Conservation (phyloP, 345 rosid species). For the Salix purpurea region DNA sequence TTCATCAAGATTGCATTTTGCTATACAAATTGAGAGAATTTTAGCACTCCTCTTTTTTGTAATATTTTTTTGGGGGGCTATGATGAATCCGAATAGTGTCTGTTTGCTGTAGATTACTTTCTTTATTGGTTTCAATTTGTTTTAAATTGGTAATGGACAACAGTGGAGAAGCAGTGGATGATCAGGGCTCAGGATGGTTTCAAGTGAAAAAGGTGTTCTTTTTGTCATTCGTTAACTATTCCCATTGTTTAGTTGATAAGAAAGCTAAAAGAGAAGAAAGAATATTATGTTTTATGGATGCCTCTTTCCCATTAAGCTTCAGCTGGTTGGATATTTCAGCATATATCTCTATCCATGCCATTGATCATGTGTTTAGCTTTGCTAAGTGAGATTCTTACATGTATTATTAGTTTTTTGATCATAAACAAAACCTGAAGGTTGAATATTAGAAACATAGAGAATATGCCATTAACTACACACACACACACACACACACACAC, state of each 20-base stretch:
- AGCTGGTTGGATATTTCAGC: background rate
- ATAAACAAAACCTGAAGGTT: too few species aligned
- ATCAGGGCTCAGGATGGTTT: constrained; percentile 69
- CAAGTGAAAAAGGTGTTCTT: constrained; percentile 59
- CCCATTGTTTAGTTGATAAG: background rate
- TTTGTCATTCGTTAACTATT: background rate
- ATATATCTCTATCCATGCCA: background rate
- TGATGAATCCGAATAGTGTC: background rate
- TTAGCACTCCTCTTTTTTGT: background rate
- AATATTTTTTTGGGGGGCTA: constrained; percentile 11
- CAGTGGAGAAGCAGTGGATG: constrained; percentile 43
- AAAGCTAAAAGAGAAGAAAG: too few species aligned
- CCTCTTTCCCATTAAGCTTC: background rate
- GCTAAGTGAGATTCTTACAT: background rate
- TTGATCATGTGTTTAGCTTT: background rate
- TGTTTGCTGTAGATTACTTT: background rate
- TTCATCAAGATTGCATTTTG: constrained; percentile 15
- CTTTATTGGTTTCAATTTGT: constrained; percentile 2
- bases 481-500: too few species aligned
- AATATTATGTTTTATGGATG: background rate
- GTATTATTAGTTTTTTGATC: background rate
- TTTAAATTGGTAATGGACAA: constrained; percentile 39
- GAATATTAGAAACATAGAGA: too few species aligned
- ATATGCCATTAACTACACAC: too few species aligned
- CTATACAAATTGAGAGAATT: constrained; percentile 9